A percentile compares a stretch with the other conserved stretches of the same genome.
Conservation (phyloP, 192 early-diverging fungal species). For the Podila verticillata region DNA sequence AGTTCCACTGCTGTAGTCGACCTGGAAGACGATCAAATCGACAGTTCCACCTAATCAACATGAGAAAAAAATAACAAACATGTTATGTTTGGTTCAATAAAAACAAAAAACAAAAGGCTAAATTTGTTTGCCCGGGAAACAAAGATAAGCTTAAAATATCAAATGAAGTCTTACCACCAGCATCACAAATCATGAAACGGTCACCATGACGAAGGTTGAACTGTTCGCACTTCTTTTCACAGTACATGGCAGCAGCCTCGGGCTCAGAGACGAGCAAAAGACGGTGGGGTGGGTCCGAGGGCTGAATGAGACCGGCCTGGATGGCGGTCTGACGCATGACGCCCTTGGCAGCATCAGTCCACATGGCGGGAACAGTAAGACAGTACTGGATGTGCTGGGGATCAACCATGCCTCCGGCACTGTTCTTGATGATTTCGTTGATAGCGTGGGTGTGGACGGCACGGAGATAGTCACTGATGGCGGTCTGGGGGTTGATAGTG, state of each 20-base stretch:
- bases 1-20: constrained; percentile 50
- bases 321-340: constrained; percentile 66
- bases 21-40: constrained; percentile 58
- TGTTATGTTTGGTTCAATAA: neutral
- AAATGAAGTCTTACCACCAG: constrained; percentile 31
- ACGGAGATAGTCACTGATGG: constrained; percentile 48
- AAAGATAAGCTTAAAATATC: neutral
- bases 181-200: constrained; percentile 52
- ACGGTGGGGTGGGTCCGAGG: constrained; percentile 54
- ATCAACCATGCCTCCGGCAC: constrained; percentile 50
- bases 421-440: constrained; percentile 50
- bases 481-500: constrained; percentile 42
- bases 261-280: constrained; percentile 61
- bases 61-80: neutral
- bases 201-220: constrained; percentile 52
- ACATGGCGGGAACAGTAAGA: constrained; percentile 65
- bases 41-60: constrained; percentile 45
- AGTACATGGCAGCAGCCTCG: constrained; percentile 67
- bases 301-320: constrained; percentile 60
- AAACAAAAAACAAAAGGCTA: too few relatives aligned
- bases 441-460: constrained; percentile 52
- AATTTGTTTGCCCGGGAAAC: neutral
- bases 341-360: constrained; percentile 62
- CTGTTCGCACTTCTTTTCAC: constrained; percentile 61
- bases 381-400: constrained; percentile 47